Conservation (phyloP, 2,329 filamentous ascomycete genomes). For the Venturia asperata region DNA sequence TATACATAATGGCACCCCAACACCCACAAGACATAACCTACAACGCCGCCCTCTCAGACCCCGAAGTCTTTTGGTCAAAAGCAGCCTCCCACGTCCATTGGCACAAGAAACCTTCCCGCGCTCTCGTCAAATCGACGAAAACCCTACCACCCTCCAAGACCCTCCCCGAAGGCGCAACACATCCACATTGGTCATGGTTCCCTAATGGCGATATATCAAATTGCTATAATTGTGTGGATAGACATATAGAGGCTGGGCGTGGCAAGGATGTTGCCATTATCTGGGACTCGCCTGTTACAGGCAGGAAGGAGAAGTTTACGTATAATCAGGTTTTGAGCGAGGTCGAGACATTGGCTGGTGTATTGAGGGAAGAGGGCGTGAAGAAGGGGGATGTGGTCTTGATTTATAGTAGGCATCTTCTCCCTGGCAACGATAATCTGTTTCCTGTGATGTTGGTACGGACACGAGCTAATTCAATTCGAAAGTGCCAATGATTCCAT, state of each 20-base stretch:
- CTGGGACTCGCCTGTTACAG: slow-evolving; percentile 82
- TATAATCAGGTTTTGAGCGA: slow-evolving; percentile 71
- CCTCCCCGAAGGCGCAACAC: slow-evolving; percentile 47
- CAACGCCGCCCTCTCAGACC: slow-evolving; percentile 55
- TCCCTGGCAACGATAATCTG: not conserved
- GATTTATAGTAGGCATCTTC: slow-evolving; percentile 63
- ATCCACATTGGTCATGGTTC: slow-evolving; percentile 86
- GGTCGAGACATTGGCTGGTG: slow-evolving; percentile 74
- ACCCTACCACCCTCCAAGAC: slow-evolving; percentile 38
- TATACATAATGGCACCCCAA: not conserved
- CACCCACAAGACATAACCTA: slow-evolving; percentile 45
- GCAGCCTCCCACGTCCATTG: slow-evolving; percentile 72
- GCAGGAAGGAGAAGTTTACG: slow-evolving; percentile 62
- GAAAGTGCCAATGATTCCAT: slow-evolving; percentile 92
- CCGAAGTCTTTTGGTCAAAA: slow-evolving; percentile 65
- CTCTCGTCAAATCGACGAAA: slow-evolving; percentile 56
- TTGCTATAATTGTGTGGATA: slow-evolving; percentile 84
- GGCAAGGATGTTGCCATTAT: slow-evolving; percentile 69
- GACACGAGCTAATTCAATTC: not conserved
- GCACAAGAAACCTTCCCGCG: slow-evolving; percentile 65
- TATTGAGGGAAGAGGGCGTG: slow-evolving; percentile 74
- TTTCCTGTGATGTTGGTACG: too few relatives aligned
- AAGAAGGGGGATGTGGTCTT: slow-evolving; percentile 78
- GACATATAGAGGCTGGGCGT: slow-evolving; percentile 74
- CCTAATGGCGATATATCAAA: slow-evolving; percentile 82